Evolutionary conservation across 139 green algal genomes (phyloP).

Genomic region (Eudorina sp.): DNA sequence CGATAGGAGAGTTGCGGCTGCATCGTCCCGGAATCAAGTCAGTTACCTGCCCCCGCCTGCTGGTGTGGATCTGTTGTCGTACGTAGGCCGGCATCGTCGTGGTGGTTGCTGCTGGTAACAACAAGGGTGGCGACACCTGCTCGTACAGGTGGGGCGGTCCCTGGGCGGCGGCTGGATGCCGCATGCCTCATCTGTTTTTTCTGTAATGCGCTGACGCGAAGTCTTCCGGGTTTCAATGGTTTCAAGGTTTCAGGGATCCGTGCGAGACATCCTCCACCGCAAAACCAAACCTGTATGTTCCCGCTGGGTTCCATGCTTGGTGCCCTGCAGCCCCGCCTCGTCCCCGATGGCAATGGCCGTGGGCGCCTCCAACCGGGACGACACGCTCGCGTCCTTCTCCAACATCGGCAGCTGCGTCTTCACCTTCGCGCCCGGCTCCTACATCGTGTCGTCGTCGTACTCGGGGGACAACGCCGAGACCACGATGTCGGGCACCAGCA

Average conservation of each 20-base stretch:
- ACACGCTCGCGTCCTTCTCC: constrained; percentile 67
- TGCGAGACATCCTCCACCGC: too few species aligned
- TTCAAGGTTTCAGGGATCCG: too few species aligned
- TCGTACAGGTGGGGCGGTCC: constrained; percentile 43
- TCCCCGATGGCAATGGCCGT: constrained; percentile 67
- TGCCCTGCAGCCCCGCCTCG: constrained; percentile 58
- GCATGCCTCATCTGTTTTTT: too few species aligned
- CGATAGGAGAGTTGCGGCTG: too few species aligned
- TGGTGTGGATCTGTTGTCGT: too few species aligned
- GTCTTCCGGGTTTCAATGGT: too few species aligned
- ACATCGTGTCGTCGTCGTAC: constrained; percentile 59
- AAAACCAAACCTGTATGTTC: too few species aligned
- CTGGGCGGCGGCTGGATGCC: too few species aligned
- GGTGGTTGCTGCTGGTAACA: constrained; percentile 70
- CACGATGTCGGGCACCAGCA: constrained; percentile 55
- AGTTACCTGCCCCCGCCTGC: too few species aligned
- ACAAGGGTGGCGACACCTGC: constrained; percentile 72
- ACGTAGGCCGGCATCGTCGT: constrained; percentile 60
- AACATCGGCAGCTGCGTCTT: constrained; percentile 81
- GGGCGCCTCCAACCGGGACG: constrained; percentile 58
- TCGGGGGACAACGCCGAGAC: constrained; percentile 41
- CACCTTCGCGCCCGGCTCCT: constrained; percentile 72
- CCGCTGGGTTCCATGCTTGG: too few species aligned
- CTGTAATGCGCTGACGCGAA: too few species aligned
- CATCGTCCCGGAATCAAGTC: too few species aligned